These are phyloP conservation scores for Musa troglodytarum DNA, from an alignment of 176 grass and related monocot species.

Conservation along the genomic window DNA sequence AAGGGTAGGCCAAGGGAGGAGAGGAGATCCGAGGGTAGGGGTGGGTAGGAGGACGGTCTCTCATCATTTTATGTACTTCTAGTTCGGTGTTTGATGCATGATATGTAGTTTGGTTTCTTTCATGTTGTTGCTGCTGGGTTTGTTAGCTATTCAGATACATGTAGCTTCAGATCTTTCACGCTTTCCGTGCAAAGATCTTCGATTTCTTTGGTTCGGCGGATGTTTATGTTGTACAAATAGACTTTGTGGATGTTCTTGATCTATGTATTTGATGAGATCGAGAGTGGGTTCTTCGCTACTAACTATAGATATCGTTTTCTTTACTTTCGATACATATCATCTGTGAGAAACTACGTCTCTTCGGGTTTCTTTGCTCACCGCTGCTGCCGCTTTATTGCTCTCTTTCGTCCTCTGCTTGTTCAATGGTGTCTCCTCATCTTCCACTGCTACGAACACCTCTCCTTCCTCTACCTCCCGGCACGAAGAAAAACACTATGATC, in stretches of 20 bases:
- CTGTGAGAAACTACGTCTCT: not conserved
- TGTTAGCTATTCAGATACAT: not conserved
- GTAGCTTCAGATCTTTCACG: not conserved
- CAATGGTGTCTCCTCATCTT: constrained; percentile 20
- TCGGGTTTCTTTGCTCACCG: not conserved
- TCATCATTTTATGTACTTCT: not conserved
- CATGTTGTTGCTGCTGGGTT: not conserved
- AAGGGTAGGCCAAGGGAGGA: not conserved
- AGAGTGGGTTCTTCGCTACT: not conserved
- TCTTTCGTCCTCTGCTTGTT: no score
- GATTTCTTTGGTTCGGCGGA: not conserved
- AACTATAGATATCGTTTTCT: not conserved
- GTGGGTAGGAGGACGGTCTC: no score
- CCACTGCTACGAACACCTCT: constrained; percentile 36
- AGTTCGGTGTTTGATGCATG: not conserved
- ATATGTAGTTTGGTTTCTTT: not conserved
- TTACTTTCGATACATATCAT: not conserved
- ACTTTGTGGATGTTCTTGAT: not conserved
- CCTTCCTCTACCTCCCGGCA: constrained; percentile 41
- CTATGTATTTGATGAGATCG: not conserved
- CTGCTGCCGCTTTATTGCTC: constrained; percentile 1
- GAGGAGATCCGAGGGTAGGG: not conserved
- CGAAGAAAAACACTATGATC: not conserved
- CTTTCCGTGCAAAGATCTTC: not conserved
- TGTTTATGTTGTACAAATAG: not conserved